phyloP scores from a whole-genome alignment of 1,284 basidiomycete species.

The Stygiomarasmius scandens region DNA sequence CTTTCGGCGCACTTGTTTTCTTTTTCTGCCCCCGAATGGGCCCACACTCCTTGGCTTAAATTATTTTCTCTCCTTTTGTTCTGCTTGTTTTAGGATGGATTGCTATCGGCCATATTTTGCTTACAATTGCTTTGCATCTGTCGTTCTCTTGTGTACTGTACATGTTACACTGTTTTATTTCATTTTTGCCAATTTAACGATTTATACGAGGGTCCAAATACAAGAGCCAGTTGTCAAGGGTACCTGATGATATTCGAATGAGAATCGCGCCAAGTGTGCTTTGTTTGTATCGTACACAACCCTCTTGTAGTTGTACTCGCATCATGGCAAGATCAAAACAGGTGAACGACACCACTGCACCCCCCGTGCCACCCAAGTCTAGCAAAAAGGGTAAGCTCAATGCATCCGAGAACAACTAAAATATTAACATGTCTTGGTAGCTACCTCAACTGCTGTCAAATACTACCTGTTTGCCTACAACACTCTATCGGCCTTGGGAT shows the following conservation, averaged over 20 bases:
- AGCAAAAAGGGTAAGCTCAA: conserved; percentile 9
- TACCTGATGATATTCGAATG: background rate
- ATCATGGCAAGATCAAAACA: conserved; percentile 14
- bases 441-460: conserved; percentile 34
- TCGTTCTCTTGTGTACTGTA: background rate
- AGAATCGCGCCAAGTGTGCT: background rate
- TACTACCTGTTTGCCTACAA: conserved; percentile 84
- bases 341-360: background rate
- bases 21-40: background rate
- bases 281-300: background rate
- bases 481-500: conserved; percentile 68
- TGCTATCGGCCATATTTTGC: background rate
- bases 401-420: background rate
- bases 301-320: background rate
- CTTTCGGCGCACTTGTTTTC: background rate
- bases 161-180: background rate
- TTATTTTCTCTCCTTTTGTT: background rate
- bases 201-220: background rate
- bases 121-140: background rate
- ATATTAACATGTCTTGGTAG: background rate
- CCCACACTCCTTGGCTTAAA: background rate
- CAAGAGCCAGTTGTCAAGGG: background rate
- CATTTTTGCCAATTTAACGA: background rate
- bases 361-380: conserved; percentile 6
- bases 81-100: background rate